A percentile compares a stretch with the other conserved stretches of the same genome.
Conservation (phyloP, 306 rosid genomes). For the Quercus cerris region DNA sequence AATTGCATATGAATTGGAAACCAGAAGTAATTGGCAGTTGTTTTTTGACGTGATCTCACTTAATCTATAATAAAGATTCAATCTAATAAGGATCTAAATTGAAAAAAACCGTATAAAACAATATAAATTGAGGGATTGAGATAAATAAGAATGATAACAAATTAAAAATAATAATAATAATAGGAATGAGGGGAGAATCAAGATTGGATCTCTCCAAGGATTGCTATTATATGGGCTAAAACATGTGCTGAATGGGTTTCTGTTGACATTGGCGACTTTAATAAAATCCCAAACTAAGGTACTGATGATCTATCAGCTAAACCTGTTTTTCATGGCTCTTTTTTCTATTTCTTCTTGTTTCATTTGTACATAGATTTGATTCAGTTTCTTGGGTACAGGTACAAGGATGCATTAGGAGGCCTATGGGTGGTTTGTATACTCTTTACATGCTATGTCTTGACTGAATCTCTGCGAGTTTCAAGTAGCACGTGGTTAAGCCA, state of each 20-base stretch:
- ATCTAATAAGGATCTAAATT: no score
- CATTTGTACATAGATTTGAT: not conserved
- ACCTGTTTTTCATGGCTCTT: not conserved
- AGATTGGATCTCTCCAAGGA: no score
- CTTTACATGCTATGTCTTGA: slow-evolving; percentile 51
- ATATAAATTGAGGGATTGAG: no score
- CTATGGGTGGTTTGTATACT: slow-evolving; percentile 69
- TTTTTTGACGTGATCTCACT: no score
- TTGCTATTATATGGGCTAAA: not conserved
- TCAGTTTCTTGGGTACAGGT: slow-evolving; percentile 39
- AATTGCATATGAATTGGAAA: not conserved
- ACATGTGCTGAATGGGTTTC: not conserved
- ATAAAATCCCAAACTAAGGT: not conserved
- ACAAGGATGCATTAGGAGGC: slow-evolving; percentile 81
- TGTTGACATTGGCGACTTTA: not conserved
- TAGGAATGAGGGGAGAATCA: no score
- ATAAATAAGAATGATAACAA: no score
- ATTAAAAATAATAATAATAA: no score
- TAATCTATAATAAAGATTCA: no score
- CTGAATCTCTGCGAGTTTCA: slow-evolving; percentile 77
- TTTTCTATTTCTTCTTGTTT: not conserved
- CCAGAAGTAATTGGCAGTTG: no score
- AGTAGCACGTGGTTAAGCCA: slow-evolving; percentile 81
- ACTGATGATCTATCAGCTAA: not conserved
- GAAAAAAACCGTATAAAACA: no score